Conservation (phyloP, 805 yeast genomes). For the Komagataella mondaviorum region DNA sequence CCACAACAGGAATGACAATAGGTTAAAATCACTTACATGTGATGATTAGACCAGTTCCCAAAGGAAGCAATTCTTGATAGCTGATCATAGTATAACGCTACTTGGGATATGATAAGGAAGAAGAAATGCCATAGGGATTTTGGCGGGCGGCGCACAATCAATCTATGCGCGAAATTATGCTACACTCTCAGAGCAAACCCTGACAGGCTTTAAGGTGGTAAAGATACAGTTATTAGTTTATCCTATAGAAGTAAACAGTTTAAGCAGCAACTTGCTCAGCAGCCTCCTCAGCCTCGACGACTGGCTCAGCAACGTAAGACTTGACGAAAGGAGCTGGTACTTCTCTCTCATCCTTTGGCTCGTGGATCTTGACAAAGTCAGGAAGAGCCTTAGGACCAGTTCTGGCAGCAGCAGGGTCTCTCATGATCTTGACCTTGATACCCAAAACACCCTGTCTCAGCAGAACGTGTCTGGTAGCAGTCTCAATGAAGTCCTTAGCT, state of each 20-base stretch:
- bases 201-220: neutral
- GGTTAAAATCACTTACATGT: constrained; percentile 5
- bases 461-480: constrained; percentile 98
- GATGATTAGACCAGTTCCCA: constrained; percentile 27
- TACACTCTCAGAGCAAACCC: neutral
- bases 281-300: constrained; percentile 19
- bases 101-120: neutral
- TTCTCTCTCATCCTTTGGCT: constrained; percentile 89
- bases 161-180: neutral
- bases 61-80: constrained; percentile 21
- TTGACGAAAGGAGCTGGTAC: constrained; percentile 73
- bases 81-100: neutral
- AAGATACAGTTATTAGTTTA: neutral
- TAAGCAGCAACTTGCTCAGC: constrained; percentile 20
- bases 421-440: constrained; percentile 98
- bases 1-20: neutral
- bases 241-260: neutral
- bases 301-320: constrained; percentile 44
- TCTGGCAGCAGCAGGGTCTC: constrained; percentile 86
- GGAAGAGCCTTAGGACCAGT: constrained; percentile 87
- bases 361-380: constrained; percentile 84
- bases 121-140: neutral
- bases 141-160: neutral
- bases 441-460: constrained; percentile 99
- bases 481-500: constrained; percentile 95